phyloP scores from a whole-genome alignment of 257 asterid species.

The Solanum phureja region DNA sequence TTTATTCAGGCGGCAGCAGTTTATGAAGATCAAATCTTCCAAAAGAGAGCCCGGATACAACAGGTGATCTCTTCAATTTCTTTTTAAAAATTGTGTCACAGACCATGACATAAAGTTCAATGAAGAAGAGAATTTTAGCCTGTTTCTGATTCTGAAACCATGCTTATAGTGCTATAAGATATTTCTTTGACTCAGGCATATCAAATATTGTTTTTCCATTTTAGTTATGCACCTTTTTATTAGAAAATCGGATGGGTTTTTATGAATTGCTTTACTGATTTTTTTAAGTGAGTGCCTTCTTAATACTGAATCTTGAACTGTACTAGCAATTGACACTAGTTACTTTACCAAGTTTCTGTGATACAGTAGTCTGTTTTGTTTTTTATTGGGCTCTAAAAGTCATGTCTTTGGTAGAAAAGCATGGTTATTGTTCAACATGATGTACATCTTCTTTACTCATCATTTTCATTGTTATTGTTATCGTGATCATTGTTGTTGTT shows the following conservation, averaged over 20 bases:
- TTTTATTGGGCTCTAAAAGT: background rate
- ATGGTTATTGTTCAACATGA: background rate
- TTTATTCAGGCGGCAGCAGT: conserved; percentile 86
- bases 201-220: background rate
- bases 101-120: background rate
- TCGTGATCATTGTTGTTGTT: background rate
- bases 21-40: conserved; percentile 80
- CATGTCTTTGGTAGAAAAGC: background rate
- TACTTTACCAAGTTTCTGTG: background rate
- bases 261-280: background rate
- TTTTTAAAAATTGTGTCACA: background rate
- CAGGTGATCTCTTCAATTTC: conserved; percentile 36
- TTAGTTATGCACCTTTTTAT: background rate
- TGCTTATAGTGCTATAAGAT: background rate
- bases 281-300: background rate
- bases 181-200: background rate
- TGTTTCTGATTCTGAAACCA: background rate
- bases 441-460: background rate
- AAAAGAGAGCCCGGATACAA: conserved; percentile 74
- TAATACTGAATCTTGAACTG: background rate
- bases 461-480: background rate
- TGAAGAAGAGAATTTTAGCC: background rate
- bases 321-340: background rate
- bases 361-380: background rate
- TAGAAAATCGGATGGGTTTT: background rate